Base-by-base conservation (phyloP, 176 grass and related monocot genomes). In the Typha latifolia region DNA sequence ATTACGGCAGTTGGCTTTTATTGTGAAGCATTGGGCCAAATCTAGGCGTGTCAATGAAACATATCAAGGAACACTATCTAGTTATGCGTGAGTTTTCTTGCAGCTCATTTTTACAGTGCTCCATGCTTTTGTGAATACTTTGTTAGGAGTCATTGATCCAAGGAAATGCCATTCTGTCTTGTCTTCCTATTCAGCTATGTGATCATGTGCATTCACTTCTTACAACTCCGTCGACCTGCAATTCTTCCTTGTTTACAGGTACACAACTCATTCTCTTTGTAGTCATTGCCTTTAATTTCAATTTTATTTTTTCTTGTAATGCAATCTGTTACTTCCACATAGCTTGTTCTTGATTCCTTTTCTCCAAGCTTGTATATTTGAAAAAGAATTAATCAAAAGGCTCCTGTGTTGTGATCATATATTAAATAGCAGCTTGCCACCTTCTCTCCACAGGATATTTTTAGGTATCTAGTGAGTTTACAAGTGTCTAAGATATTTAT, bases 211-310 rank as follows among this genome's bases (percentile, higher is more conserved):
- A 92, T 97, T 75, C 83, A 97, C 67, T 81, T 86, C 71, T 77
- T 97, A 61, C 89, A 97, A 80, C 84, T 75, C 29, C 83, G 78
- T 67, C 79, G 81, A 72, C 82, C 82, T 51, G 66, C 76, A 79
- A 90, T 97, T 92, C 89, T 97, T 64, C 94, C 94, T 66, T 97
- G 94, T 80, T 77, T 97, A 78, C 94, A 97, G 89, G 89, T 97
- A 84, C 68, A 6, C 66, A 10, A 22, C 20, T 16, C 53, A 20
- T 59, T 59, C 7, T 21, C 16, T 16, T 59, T 59, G 53, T 19
- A 59, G 53, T 19, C 10, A 16, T 59, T 19, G 18, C 16, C 18
- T 21, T 59, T 19, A 5, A 59, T 19, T n/a, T 21, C 20, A 19
- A 4, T 59, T 59, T 19, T 19, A 5, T 59, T 22, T 59, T 59